phyloP scores from a whole-genome alignment of 2,329 filamentous ascomycete genomes.

The Beauveria brongniartii region DNA sequence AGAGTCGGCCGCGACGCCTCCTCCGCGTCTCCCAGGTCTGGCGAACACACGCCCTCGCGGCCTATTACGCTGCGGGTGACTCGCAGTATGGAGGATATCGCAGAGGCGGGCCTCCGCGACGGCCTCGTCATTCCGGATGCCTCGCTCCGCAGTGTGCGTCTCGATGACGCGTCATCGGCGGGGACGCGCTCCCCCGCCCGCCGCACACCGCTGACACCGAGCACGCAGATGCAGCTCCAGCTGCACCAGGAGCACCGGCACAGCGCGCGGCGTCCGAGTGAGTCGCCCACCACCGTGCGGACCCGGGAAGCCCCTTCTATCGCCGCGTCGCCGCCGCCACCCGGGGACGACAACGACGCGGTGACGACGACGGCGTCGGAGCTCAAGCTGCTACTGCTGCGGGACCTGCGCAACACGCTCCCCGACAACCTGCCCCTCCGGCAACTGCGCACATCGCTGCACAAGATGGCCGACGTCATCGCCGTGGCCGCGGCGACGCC shows the following conservation, averaged over 20 bases:
- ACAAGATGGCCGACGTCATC: slow-evolving; percentile 44
- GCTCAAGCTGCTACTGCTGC: slow-evolving; percentile 38
- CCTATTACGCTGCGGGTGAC: slow-evolving; percentile 19
- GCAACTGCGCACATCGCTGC: slow-evolving; percentile 40
- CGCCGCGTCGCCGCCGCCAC: slow-evolving; percentile 13
- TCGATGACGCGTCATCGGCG: background rate
- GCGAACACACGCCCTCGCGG: slow-evolving; percentile 6
- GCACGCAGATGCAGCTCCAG: slow-evolving; percentile 16
- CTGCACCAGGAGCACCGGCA: slow-evolving; percentile 15
- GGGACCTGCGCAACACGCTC: slow-evolving; percentile 39
- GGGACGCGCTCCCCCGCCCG: background rate
- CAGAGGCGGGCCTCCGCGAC: background rate
- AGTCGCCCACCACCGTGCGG: slow-evolving; percentile 12
- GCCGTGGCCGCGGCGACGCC: slow-evolving; percentile 46
- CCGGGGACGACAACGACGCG: slow-evolving; percentile 2
- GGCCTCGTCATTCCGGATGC: slow-evolving; percentile 23
- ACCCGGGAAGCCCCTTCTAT: slow-evolving; percentile 22
- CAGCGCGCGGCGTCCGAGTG: slow-evolving; percentile 16
- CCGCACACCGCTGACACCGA: slow-evolving; percentile 9
- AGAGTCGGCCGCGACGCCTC: slow-evolving; percentile 2
- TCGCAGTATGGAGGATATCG: slow-evolving; percentile 18
- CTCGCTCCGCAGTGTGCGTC: background rate
- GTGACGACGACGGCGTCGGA: slow-evolving; percentile 21
- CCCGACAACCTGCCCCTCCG: slow-evolving; percentile 47
- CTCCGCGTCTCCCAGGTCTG: background rate